Conservation (phyloP, 2,329 filamentous ascomycete genomes). For the Sporothrix pallida region DNA sequence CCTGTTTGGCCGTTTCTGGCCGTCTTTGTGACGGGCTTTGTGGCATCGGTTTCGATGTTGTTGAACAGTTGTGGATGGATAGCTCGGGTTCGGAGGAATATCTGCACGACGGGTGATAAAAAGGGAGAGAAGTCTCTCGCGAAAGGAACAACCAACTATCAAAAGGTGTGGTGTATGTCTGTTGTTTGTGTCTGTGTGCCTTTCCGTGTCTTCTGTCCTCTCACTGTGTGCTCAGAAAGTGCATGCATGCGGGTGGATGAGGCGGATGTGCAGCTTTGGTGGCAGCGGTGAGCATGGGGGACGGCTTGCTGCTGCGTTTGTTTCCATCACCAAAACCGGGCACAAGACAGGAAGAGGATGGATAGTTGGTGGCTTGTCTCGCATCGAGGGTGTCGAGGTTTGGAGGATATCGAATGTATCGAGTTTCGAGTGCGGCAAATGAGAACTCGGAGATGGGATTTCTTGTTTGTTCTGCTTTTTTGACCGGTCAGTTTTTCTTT, state of each 20-base stretch:
- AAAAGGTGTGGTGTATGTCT: not conserved
- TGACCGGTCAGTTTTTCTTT: not conserved
- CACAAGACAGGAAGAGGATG: not conserved
- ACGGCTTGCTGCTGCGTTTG: slow-evolving; percentile 1
- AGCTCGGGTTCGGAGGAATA: not conserved
- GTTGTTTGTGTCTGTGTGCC: not conserved
- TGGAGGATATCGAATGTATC: no score
- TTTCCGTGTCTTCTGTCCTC: not conserved
- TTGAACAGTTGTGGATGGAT: no score
- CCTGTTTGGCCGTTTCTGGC: not conserved
- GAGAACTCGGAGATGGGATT: not conserved
- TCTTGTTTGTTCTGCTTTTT: not conserved
- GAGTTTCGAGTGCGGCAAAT: not conserved
- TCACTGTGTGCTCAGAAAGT: no score
- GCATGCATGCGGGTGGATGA: slow-evolving; percentile 8
- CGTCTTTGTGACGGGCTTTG: not conserved
- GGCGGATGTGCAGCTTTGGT: not conserved
- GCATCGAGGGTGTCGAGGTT: no score
- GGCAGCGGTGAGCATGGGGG: slow-evolving; percentile 8
- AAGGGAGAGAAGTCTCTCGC: not conserved
- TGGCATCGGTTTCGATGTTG: not conserved
- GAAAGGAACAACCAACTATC: not conserved
- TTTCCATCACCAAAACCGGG: not conserved
- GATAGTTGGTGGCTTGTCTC: not conserved
- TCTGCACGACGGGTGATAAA: not conserved